Evolutionary conservation across 495 filamentous ascomycete species (phyloP), one percentile per base, ranked within the genome.

Genomic region (Aspergillus sclerotioniger): DNA sequence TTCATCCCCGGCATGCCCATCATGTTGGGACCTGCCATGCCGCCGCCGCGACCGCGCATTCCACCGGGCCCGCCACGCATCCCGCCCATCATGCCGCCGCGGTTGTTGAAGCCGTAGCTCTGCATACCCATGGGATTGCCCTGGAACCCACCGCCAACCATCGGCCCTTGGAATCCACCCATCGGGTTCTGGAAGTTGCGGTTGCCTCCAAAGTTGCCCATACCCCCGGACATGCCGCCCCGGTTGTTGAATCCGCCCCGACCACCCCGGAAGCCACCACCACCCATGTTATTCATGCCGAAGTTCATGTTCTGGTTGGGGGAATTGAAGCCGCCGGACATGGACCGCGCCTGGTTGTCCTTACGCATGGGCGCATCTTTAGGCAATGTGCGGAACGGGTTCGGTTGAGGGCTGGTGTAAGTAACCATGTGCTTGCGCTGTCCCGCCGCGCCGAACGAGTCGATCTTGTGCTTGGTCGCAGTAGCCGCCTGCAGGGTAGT

Each of bases 361-460:
- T 82, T 84, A 48, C 92, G 87, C 66, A 83, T 81, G 1, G 91
- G 91, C 0, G 87, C 86, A 71, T 96, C 92, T 74, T 98, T 98
- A 9, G 92, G 92, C 19, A 96, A 76, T 0, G 92, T 98, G 52
- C 85, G 83, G 82, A 96, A 98, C 3, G 93, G 93, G 64, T 98
- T 98, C 51, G 76, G 77, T 28, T 84, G 82, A 0, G 92, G 87
- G 54, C 83, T 86, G 21, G 90, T 86, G 74, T 90, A 98, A 58
- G 82, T 84, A 53, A 89, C 87, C 2, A 78, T 83, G 60, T 88
- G 82, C 56, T 87, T 88, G 67, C 91, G 92, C 57, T 84, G 80
- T 31, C 80, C 80, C 4, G 71, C 65, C 53, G 76, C 68, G 39
- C 71, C 72, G 54, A 84, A 74, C 10, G 75, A 73, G 60, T 97